A percentile compares a stretch with the other conserved stretches of the same genome.
These are phyloP conservation scores for Fonsecaea pedrosoi DNA, from an alignment of 2,329 filamentous ascomycete species.

Conservation along the genomic window DNA sequence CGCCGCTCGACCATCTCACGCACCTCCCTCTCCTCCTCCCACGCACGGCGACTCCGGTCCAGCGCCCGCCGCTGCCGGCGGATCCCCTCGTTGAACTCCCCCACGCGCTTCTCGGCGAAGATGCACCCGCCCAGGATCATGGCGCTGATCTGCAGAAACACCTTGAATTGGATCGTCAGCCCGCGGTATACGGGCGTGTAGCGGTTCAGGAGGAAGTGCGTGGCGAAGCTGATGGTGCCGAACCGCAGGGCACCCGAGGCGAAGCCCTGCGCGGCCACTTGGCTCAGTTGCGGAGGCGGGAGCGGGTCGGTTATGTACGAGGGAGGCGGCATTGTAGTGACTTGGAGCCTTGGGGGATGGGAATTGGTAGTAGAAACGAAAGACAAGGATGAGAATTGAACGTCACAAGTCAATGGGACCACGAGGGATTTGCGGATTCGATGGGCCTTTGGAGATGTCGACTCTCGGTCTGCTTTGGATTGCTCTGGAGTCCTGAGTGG, in stretches of 20 bases:
- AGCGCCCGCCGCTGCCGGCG: slow-evolving; percentile 49
- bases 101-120: slow-evolving; percentile 56
- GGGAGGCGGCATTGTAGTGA: slow-evolving; percentile 50
- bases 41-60: slow-evolving; percentile 36
- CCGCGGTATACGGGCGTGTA: slow-evolving; percentile 53
- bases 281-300: slow-evolving; percentile 51
- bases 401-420: no score
- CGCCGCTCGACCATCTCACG: slow-evolving; percentile 48
- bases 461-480: not conserved
- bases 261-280: slow-evolving; percentile 52
- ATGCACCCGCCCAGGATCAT: slow-evolving; percentile 58
- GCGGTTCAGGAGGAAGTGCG: slow-evolving; percentile 53
- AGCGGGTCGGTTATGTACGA: slow-evolving; percentile 48
- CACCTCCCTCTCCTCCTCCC: slow-evolving; percentile 42
- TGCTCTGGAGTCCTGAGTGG: not conserved
- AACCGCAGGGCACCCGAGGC: slow-evolving; percentile 53
- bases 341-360: not conserved
- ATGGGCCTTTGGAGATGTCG: not conserved
- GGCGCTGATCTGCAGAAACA: slow-evolving; percentile 55
- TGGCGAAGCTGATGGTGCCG: slow-evolving; percentile 54
- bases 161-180: slow-evolving; percentile 58
- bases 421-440: not conserved
- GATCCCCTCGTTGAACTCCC: slow-evolving; percentile 54
- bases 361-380: not conserved
- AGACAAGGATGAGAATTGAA: not conserved